Percentiles rank a stretch among this genome's conserved stretches.
phyloP scores from a whole-genome alignment of 129 eudicot species.

The Chrysanthemum makinoi region DNA sequence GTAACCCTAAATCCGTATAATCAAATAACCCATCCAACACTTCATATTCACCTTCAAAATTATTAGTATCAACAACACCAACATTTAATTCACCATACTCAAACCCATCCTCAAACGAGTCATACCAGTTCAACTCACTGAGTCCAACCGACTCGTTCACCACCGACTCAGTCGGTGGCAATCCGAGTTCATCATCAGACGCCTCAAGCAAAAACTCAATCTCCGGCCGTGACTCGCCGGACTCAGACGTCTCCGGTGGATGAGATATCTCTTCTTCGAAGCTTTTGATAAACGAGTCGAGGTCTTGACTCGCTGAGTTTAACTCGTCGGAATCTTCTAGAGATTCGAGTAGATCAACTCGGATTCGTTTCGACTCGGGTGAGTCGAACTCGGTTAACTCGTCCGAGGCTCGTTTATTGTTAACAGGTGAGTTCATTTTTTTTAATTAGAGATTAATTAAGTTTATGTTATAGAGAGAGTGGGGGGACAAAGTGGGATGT shows the following conservation, averaged over 20 bases:
- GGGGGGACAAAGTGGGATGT: slow-evolving; percentile 25
- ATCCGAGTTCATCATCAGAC: slow-evolving; percentile 58
- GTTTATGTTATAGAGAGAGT: neutral
- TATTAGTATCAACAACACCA: neutral
- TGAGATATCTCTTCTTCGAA: slow-evolving; percentile 59
- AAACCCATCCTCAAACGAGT: slow-evolving; percentile 58
- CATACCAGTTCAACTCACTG: slow-evolving; percentile 49
- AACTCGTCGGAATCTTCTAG: slow-evolving; percentile 47
- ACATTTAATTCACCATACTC: slow-evolving; percentile 16
- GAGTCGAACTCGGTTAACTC: slow-evolving; percentile 33
- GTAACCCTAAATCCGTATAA: slow-evolving; percentile 57
- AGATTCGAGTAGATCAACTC: slow-evolving; percentile 45
- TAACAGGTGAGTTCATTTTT: slow-evolving; percentile 38
- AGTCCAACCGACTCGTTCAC: slow-evolving; percentile 49
- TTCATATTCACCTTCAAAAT: slow-evolving; percentile 43
- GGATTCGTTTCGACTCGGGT: slow-evolving; percentile 52
- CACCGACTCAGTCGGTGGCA: slow-evolving; percentile 44
- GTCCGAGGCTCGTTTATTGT: slow-evolving; percentile 39
- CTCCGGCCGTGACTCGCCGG: slow-evolving; percentile 54
- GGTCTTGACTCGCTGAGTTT: slow-evolving; percentile 43
- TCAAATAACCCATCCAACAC: slow-evolving; percentile 79
- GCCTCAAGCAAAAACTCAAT: slow-evolving; percentile 53
- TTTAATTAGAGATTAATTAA: no score
- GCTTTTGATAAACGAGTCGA: slow-evolving; percentile 77
- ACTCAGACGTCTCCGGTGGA: slow-evolving; percentile 32